phyloP scores from a whole-genome alignment of 805 yeast species.

The Kuraishia ogatae region DNA sequence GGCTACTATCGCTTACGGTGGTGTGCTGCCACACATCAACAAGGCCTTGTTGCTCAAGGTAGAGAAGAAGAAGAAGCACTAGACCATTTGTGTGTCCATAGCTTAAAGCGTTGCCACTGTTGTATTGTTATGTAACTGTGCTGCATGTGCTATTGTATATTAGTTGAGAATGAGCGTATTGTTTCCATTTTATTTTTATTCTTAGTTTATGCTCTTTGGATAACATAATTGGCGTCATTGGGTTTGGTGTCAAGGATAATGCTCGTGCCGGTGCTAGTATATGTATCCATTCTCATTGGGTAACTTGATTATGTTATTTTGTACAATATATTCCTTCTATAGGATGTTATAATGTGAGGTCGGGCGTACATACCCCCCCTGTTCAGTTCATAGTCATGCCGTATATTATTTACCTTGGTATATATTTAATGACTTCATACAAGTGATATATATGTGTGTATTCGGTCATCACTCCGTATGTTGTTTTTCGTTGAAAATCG shows the following conservation, averaged over 20 bases:
- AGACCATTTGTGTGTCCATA: not conserved
- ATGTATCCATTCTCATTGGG: not conserved
- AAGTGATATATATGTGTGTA: not conserved
- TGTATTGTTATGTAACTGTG: not conserved
- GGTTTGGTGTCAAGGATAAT: not conserved
- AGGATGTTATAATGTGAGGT: not conserved
- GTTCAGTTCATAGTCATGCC: too few species aligned
- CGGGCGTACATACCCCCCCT: too few species aligned
- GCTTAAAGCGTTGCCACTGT: not conserved
- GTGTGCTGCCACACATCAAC: conserved; percentile 93
- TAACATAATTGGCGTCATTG: not conserved
- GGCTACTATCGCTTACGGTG: conserved; percentile 97
- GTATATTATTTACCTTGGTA: too few species aligned
- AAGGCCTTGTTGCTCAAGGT: conserved; percentile 72
- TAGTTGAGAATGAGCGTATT: not conserved
- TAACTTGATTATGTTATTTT: not conserved
- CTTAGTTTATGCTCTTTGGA: not conserved
- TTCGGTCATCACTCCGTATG: not conserved
- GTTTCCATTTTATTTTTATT: not conserved
- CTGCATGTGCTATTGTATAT: not conserved
- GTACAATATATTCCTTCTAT: not conserved
- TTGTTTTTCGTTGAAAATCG: not conserved
- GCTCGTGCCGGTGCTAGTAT: not conserved
- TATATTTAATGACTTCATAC: not conserved
- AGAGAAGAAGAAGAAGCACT: conserved; percentile 41